phyloP scores from a whole-genome alignment of 2,329 filamentous ascomycete species.

The Annulohypoxylon truncatum region DNA sequence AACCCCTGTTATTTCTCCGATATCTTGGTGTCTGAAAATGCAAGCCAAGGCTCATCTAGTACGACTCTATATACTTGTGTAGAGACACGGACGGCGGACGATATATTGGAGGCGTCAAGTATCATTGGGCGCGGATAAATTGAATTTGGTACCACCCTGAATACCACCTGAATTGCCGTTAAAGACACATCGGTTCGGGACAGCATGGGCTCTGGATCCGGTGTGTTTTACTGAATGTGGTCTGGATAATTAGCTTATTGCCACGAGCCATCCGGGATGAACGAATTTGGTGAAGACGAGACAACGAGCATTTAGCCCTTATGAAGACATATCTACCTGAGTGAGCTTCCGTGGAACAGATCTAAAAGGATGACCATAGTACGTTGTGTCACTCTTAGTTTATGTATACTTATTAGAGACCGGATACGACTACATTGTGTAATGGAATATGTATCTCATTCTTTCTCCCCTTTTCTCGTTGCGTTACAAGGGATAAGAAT shows the following conservation, averaged over 20 bases:
- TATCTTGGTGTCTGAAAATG: conserved; percentile 1
- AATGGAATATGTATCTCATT: background rate
- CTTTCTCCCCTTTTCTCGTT: background rate
- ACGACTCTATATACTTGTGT: background rate
- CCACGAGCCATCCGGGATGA: background rate
- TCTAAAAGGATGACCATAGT: background rate
- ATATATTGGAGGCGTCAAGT: background rate
- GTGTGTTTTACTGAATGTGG: conserved; percentile 19
- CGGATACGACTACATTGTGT: background rate
- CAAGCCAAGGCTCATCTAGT: conserved; percentile 23
- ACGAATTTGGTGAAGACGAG: conserved; percentile 3
- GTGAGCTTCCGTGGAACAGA: conserved; percentile 23
- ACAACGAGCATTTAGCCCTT: conserved; percentile 22
- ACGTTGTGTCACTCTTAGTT: conserved; percentile 6
- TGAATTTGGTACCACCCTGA: conserved; percentile 7
- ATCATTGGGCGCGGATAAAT: conserved; percentile 37
- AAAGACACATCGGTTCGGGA: conserved; percentile 21
- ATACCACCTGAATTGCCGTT: conserved; percentile 26
- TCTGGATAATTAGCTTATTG: conserved; percentile 19
- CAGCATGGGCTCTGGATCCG: background rate
- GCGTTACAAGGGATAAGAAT: background rate
- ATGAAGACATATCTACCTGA: conserved; percentile 14
- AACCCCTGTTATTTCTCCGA: background rate
- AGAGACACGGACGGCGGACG: no score
- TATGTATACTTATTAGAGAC: conserved; percentile 7